Evolutionary conservation across 495 filamentous ascomycete genomes (phyloP), one percentile per base, ranked within the genome.

Genomic region (Rostrohypoxylon terebratum): DNA sequence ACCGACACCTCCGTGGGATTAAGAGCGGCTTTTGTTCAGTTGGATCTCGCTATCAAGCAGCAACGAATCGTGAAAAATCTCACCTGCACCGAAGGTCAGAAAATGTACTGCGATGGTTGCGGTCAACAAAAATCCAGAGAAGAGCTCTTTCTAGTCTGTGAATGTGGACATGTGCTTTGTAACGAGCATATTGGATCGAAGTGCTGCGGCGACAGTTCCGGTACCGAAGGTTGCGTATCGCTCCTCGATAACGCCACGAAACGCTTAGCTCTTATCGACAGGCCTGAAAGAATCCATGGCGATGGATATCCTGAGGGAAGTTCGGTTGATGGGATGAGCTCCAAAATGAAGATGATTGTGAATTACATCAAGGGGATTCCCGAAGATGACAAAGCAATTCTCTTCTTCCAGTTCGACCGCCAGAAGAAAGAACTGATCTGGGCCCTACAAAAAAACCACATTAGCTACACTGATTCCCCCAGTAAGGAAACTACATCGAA

Each of bases 121-220:
- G 59, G 60, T 0, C 16, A 71, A 23, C 13, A 51, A 1, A 55
- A 62, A 11, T 21, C 50, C 11, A 34, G 47, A 25, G 42, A 73
- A 0, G 59, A 77, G 0, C 53, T 84, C 9, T 75, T 68, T 31
- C 63, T 88, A 18, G 71, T 87, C 21, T 76, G 79, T 5, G 77
- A 76, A 10, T 89, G 87, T 66, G 87, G 87, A 7, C 87, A 89
- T 55, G 42, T 78, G 4, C 67, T 88, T 38, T 89, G 87, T 66
- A 18, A 61, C n/a, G 11, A 45, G 0, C 87, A 87, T 54, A 63
- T 75, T 4, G 23, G 33, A 1, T 47, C 13, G 1, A 25, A 16
- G 4, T 16, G 40, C 18, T 78, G 76, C 45, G 71, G 75, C 8
- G 40, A 53, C 2, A 45, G 47, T 18, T 33, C 31, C 18, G 14